Percentiles rank a stretch among this genome's conserved stretches.
These are phyloP conservation scores for Lecanoromycetidae sp. DNA, from an alignment of 2,329 filamentous ascomycete genomes.

Conservation along the genomic window DNA sequence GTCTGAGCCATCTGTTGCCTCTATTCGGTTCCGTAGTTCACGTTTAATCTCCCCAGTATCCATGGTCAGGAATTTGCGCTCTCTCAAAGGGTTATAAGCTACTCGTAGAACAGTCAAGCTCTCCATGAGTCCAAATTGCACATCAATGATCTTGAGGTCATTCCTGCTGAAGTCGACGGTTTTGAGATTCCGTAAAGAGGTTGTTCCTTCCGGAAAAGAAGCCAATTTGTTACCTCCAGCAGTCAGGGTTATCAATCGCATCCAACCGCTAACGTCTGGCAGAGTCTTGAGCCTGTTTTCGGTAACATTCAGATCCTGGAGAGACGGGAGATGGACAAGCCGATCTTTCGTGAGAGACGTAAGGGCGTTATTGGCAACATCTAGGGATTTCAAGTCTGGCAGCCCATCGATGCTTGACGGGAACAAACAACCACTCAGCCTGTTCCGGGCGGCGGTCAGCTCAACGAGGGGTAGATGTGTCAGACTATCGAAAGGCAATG, in stretches of 20 bases:
- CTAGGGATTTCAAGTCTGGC: constrained; percentile 58
- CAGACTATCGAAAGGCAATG: constrained; percentile 58
- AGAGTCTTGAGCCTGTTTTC: constrained; percentile 65
- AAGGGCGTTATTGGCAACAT: constrained; percentile 67
- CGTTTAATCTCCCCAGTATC: constrained; percentile 70
- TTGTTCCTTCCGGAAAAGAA: constrained; percentile 64
- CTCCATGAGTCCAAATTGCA: constrained; percentile 69
- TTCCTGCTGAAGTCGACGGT: constrained; percentile 79
- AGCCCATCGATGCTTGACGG: constrained; percentile 47
- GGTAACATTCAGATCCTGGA: constrained; percentile 65
- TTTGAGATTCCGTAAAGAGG: constrained; percentile 53
- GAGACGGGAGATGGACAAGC: constrained; percentile 51
- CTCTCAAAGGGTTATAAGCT: constrained; percentile 77
- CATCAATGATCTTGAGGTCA: constrained; percentile 62
- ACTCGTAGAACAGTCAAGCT: constrained; percentile 62
- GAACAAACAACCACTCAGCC: constrained; percentile 60
- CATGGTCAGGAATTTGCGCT: constrained; percentile 75
- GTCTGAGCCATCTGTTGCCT: constrained; percentile 37
- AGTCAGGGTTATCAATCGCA: constrained; percentile 57
- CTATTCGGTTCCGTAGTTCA: constrained; percentile 54
- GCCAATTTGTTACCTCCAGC: constrained; percentile 73
- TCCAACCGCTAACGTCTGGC: constrained; percentile 65
- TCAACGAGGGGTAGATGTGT: constrained; percentile 59
- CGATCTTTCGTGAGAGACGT: constrained; percentile 38
- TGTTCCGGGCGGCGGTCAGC: constrained; percentile 65